Base-by-base conservation (phyloP, 129 eudicot genomes). In the Glebionis coronaria region DNA sequence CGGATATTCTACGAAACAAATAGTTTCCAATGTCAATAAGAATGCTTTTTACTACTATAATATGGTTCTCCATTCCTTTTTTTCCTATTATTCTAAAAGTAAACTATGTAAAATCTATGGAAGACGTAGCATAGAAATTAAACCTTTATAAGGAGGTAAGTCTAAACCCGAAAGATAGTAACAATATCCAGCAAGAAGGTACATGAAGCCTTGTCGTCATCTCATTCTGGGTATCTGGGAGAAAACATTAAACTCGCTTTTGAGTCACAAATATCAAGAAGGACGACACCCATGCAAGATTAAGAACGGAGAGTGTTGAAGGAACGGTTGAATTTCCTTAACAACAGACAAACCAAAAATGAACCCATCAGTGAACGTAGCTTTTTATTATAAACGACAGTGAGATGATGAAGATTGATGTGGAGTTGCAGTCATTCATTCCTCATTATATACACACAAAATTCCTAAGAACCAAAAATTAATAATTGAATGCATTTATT, bases 91-190 rank as follows among this genome's bases (percentile, higher is more conserved):
- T 71, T 67, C 95, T 81, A 52, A 81, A 89, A 56, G 73, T 46
- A 61, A 89, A 87, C 3, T 97, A 81, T 18, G 81, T 59, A 0
- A 71, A 57, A 27, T 97, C 97, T 61, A 84, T 61, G 28, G 81
- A 70, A 63, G 99, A 90, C 95, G 89, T 89, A 50, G 87, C 84
- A 57, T 94, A 94, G 61, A 94, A 89, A n/a, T n/a, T n/a, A n/a
- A n/a, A 10, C 82, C 84, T 73, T 81, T 78, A 29, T 94, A 94
- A 51, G 99, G 99, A 61, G 97, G 85, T 80, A 81, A 87, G 44
- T 86, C 88, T 73, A 94, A 68, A 64, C 95, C 95, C 13, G 78
- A 72, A 56, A 94, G 78, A 80, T 75, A 90, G 58, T 84, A 86
- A 66, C 84, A 75, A 63, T 79, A 94, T 35, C 97, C 99, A 7